Percentiles rank a stretch among this genome's conserved stretches.
Evolutionary conservation across 2,329 filamentous ascomycete genomes (phyloP).

Genomic region (Penicillium brasilianum): DNA sequence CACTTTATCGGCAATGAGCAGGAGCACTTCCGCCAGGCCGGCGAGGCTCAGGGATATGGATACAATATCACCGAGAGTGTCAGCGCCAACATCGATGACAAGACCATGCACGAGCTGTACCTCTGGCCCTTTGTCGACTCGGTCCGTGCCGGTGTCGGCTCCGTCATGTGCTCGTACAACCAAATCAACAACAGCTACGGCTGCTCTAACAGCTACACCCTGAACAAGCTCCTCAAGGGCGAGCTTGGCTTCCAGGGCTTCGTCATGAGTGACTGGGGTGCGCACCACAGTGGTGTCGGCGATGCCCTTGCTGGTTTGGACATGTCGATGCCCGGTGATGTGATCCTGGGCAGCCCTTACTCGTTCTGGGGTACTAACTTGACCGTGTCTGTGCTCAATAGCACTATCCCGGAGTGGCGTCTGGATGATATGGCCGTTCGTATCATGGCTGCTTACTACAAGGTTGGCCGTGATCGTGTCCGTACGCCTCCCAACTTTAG

Average conservation of each 20-base stretch:
- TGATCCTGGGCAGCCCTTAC: conserved; percentile 71
- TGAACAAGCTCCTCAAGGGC: conserved; percentile 69
- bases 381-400: conserved; percentile 85
- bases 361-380: conserved; percentile 87
- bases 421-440: conserved; percentile 91
- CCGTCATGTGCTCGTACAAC: conserved; percentile 76
- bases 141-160: conserved; percentile 67
- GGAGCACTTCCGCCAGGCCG: conserved; percentile 69
- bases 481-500: conserved; percentile 76
- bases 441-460: conserved; percentile 71
- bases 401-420: conserved; percentile 83
- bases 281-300: conserved; percentile 72
- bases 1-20: conserved; percentile 78
- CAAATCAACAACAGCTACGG: conserved; percentile 71
- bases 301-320: conserved; percentile 73
- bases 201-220: conserved; percentile 66
- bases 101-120: conserved; percentile 67
- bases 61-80: conserved; percentile 66
- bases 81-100: conserved; percentile 67
- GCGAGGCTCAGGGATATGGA: conserved; percentile 63
- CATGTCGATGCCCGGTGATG: conserved; percentile 86
- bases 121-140: conserved; percentile 73
- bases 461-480: conserved; percentile 61
- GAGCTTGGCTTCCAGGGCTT: conserved; percentile 79
- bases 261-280: conserved; percentile 74